Evolutionary conservation across 495 filamentous ascomycete species (phyloP).

Genomic region (Glonium stellatum): DNA sequence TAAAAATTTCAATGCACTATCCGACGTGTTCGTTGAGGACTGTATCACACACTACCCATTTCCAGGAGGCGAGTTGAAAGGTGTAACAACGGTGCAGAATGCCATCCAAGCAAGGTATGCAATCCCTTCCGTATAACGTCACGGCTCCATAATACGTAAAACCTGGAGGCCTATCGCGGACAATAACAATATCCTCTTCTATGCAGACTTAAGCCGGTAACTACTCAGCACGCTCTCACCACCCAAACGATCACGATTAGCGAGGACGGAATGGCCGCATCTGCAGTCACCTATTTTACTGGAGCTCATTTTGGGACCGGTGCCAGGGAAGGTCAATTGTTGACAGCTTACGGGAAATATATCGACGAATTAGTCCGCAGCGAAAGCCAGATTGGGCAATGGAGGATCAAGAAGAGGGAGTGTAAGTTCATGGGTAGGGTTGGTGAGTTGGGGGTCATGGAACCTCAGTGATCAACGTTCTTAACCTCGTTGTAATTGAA

Average conservation of each 20-base stretch:
- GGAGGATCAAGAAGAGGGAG: constrained; percentile 26
- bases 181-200: neutral
- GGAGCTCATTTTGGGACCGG: constrained; percentile 31
- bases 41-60: constrained; percentile 31
- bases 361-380: constrained; percentile 20
- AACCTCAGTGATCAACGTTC: neutral
- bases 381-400: constrained; percentile 22
- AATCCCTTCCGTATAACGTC: neutral
- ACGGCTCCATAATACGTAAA: neutral
- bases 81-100: constrained; percentile 18
- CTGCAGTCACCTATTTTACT: constrained; percentile 29
- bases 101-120: constrained; percentile 25
- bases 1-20: constrained; percentile 27
- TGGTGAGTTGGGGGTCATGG: constrained; percentile 32
- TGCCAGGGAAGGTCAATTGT: constrained; percentile 24
- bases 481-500: no score
- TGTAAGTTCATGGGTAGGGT: constrained; percentile 24
- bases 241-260: constrained; percentile 28
- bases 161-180: neutral
- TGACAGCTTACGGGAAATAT: constrained; percentile 30
- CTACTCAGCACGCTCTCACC: constrained; percentile 30
- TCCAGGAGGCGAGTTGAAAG: constrained; percentile 20
- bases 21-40: constrained; percentile 30
- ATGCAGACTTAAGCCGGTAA: constrained; percentile 27
- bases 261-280: constrained; percentile 20